Percentiles rank a stretch among this genome's conserved stretches.
Conservation (phyloP, 2,329 filamentous ascomycete genomes). For the Calonectria montana region DNA sequence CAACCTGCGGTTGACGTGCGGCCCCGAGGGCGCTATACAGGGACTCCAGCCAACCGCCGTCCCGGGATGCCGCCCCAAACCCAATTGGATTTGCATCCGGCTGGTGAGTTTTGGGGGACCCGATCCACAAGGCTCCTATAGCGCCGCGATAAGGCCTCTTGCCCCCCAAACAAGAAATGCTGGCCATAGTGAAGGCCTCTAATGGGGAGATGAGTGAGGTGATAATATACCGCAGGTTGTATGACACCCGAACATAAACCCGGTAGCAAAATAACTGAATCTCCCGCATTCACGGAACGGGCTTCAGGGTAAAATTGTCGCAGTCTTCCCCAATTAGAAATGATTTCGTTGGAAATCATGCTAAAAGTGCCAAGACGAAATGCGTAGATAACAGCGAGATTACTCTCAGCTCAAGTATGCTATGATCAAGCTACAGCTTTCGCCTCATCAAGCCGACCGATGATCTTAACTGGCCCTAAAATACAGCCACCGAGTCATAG, state of each 20-base stretch:
- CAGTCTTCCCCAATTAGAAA: neutral
- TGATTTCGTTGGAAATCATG: neutral
- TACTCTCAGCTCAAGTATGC: neutral
- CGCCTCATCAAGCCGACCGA: neutral
- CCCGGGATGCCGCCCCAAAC: neutral
- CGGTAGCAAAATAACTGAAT: too few species aligned
- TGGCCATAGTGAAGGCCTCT: neutral
- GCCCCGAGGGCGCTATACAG: neutral
- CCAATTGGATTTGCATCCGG: neutral
- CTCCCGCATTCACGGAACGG: neutral
- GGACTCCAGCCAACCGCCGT: neutral
- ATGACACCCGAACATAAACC: neutral
- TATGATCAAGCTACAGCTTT: neutral
- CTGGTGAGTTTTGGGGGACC: neutral
- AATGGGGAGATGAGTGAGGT: neutral
- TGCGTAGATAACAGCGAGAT: neutral
- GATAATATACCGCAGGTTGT: neutral
- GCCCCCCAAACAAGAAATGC: neutral
- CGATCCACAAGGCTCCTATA: neutral
- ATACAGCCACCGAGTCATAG: neutral
- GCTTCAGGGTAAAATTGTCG: neutral
- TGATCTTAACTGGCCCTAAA: neutral
- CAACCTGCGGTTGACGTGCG: constrained; percentile 2
- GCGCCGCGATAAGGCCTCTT: neutral
- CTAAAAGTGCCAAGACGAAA: neutral